Base-by-base conservation (phyloP, 2,329 filamentous ascomycete species). In the Calonectria pseudoturangicola region DNA sequence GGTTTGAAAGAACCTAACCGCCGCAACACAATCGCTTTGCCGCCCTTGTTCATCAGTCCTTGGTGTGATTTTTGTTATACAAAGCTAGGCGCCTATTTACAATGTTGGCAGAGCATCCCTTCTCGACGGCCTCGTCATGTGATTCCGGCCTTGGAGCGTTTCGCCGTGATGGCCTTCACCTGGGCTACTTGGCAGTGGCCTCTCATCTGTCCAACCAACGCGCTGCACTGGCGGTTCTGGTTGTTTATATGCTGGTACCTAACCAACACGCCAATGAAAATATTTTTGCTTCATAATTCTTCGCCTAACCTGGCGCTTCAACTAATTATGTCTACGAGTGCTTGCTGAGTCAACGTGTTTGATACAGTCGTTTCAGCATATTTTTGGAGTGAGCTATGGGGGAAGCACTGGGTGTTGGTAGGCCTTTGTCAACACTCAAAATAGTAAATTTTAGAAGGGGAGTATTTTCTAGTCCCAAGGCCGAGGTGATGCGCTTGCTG, bases 21-120 rank as follows among this genome's bases (percentile, higher is more conserved):
- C 54, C 54, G 54, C 21, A 39, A 60, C 27, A 41, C 33, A 60
- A 60, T 25, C 33, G 33, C 54, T 39, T 41, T 60, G 33, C 54
- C 54, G 54, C 54, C 54, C 54, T 60, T 36, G 54, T 41, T 25
- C 33, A 41, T 39, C 21, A 60, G 33, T 41, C 33, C 54, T 41
- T 60, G 33, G 21, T 28, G 15, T 16, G 18, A 12, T 25, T 15
- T 27, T 60, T 60, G 54, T 33, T 33, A 5, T 33, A 60, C 54
- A 60, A 60, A 60, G 54, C 15, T 36, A 60, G 18, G 54, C 54
- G 54, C 54, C 21, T 13, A 41, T 60, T 60, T 18, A 25, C 54
- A 27, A 27, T 41, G 33, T 25, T 60, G 39, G 54, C 54, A 21
- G 54, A n/a, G n/a, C 33, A 15, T 39, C 36, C n/a, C 21, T 60